Base-by-base conservation (phyloP, 1,284 basidiomycete genomes). In the Ganoderma meredithae region DNA sequence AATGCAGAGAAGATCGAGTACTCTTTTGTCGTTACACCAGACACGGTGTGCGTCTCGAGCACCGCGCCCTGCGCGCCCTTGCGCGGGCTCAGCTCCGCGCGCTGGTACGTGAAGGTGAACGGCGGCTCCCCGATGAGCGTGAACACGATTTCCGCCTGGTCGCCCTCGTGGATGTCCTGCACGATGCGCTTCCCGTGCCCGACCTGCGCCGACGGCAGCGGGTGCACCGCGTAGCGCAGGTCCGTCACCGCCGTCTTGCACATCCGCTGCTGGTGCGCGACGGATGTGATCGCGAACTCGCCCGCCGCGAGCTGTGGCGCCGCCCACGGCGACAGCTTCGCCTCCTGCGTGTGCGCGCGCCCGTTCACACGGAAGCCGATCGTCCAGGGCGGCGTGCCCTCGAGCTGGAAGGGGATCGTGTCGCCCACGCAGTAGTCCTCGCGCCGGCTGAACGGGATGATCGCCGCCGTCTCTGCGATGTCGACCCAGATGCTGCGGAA, bases 361-460 rank as follows among this genome's bases (percentile, higher is more conserved):
- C 90, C 90, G 71, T 95, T 92, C 79, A 96, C 89, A 58, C 90
- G 88, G 80, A 98, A 96, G 90, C 91, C 90, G 66, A 99, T 90
- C 6, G 90, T 92, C 96, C 97, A 99, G 1, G 97, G 97, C n/a
- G 97, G 91, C 59, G 90, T 94, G 63, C 97, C 97, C 80, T 98
- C 96, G 22, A 99, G 84, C 76, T 97, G 90, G 85, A 97, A 99
- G 72, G 96, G 95, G 12, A 95, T 87, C 60, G 89, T 86, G 74
- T 99, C 97, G 33, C 97, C 97, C 10, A 96, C 93, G 79, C 97
- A 99, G 73, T 94, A 92, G 79, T 99, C 92, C 71, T 85, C 85
- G 62, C 90, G 86, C 56, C 91, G 83, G 72, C 93, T 92, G 71
- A 95, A 89, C 0, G 96, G 90, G 43, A 96, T 87, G 69, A 99